Conservation (phyloP, 441 rosid species). For the Gossypium laxum region DNA sequence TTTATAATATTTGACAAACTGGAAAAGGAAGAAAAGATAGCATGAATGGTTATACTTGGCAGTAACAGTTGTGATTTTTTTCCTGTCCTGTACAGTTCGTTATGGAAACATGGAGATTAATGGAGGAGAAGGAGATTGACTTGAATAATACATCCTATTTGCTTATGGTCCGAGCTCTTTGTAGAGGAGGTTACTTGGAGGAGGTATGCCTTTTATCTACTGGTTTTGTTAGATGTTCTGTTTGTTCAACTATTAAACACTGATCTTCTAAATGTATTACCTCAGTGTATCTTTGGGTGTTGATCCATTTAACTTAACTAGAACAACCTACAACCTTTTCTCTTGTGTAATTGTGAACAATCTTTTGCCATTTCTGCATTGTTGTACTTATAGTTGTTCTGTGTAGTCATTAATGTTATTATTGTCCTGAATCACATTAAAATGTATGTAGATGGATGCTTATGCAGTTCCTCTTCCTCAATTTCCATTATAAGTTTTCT, state of each 20-base stretch:
- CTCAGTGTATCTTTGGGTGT: background rate
- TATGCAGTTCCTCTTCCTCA: conserved; percentile 3
- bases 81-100: conserved; percentile 49
- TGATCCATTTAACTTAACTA: background rate
- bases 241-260: background rate
- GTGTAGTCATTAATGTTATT: conserved; percentile 1
- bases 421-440: background rate
- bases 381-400: conserved; percentile 3
- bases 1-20: background rate
- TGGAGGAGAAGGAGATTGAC: conserved; percentile 49
- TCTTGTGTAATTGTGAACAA: background rate
- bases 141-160: conserved; percentile 37
- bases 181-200: conserved; percentile 65
- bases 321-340: conserved; percentile 3
- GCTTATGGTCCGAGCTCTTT: conserved; percentile 57
- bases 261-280: background rate
- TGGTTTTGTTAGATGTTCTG: background rate
- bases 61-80: conserved; percentile 1
- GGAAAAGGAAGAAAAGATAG: background rate
- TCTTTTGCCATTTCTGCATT: background rate
- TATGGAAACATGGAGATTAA: conserved; percentile 68
- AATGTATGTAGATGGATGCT: conserved; percentile 9
- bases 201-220: conserved; percentile 42
- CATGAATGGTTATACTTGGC: conserved; percentile 13
- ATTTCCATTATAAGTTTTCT: conserved; percentile 2